Evolutionary conservation across 2,329 filamentous ascomycete genomes (phyloP).

Genomic region (Bertia moriformis): DNA sequence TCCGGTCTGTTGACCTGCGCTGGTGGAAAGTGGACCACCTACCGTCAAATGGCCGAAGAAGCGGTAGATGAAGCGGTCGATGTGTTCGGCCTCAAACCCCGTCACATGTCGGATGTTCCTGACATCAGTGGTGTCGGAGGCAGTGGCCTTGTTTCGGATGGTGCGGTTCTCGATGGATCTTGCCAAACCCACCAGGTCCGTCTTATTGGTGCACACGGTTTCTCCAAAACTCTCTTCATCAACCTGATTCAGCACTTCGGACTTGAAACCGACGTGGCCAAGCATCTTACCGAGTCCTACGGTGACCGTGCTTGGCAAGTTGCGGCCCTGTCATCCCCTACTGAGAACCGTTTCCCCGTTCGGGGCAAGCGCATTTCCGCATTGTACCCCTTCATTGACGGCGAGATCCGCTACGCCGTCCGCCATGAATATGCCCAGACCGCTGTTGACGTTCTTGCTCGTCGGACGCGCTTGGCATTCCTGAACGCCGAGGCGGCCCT

Average conservation of each 20-base stretch:
- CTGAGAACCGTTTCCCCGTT: slow-evolving; percentile 40
- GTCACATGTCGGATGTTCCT: slow-evolving; percentile 34
- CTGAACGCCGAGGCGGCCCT: slow-evolving; percentile 59
- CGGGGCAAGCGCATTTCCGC: neutral
- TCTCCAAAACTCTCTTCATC: slow-evolving; percentile 55
- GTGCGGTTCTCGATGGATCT: slow-evolving; percentile 36
- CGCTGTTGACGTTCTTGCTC: slow-evolving; percentile 56
- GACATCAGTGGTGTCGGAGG: slow-evolving; percentile 53
- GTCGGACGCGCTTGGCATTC: slow-evolving; percentile 61
- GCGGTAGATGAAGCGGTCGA: slow-evolving; percentile 66
- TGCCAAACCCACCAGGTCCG: slow-evolving; percentile 65
- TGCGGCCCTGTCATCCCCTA: slow-evolving; percentile 40
- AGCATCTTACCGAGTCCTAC: slow-evolving; percentile 46
- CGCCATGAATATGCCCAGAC: slow-evolving; percentile 62
- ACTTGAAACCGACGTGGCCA: slow-evolving; percentile 50
- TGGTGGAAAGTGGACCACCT: slow-evolving; percentile 79
- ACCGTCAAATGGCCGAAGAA: slow-evolving; percentile 78
- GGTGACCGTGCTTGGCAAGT: slow-evolving; percentile 64
- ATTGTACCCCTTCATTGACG: slow-evolving; percentile 60
- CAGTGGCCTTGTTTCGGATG: slow-evolving; percentile 20
- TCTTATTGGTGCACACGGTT: slow-evolving; percentile 67
- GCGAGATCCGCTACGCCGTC: slow-evolving; percentile 58
- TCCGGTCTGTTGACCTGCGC: slow-evolving; percentile 69
- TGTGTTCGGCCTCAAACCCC: slow-evolving; percentile 43
- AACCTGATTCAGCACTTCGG: slow-evolving; percentile 55